Evolutionary conservation across 768 basidiomycete species (phyloP).

Genomic region (Boletus subcaerulescens): DNA sequence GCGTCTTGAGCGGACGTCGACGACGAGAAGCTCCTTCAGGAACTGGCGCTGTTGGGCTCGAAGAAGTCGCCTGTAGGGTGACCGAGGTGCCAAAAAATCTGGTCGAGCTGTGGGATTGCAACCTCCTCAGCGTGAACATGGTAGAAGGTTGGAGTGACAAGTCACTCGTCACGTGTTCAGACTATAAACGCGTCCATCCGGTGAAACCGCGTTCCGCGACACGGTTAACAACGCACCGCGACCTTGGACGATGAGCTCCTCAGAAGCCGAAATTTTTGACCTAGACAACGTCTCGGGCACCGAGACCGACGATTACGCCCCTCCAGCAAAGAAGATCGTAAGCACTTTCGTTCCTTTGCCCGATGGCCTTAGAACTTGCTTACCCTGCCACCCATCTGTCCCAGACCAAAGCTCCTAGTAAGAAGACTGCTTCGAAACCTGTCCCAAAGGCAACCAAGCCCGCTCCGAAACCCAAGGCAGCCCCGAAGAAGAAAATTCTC

Average conservation of each 20-base stretch:
- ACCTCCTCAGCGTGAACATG: slow-evolving; percentile 19
- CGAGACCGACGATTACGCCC: slow-evolving; percentile 68
- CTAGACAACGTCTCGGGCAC: slow-evolving; percentile 53
- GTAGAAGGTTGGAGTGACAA: too few relatives aligned
- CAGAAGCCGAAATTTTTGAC: slow-evolving; percentile 68
- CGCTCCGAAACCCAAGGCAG: slow-evolving; percentile 48
- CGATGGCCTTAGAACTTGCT: slow-evolving; percentile 2
- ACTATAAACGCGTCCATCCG: slow-evolving; percentile 12
- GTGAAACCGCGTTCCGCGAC: slow-evolving; percentile 5
- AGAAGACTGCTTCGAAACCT: slow-evolving; percentile 41
- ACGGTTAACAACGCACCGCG: slow-evolving; percentile 9
- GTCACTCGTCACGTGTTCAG: slow-evolving; percentile 13
- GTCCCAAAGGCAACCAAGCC: slow-evolving; percentile 42
- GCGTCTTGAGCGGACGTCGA: slow-evolving; percentile 24
- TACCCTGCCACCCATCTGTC: slow-evolving; percentile 17
- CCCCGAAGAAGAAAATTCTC: slow-evolving; percentile 68
- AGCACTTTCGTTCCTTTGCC: neutral
- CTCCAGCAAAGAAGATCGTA: slow-evolving; percentile 54
- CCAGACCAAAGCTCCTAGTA: slow-evolving; percentile 37
- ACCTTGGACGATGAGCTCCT: slow-evolving; percentile 59
- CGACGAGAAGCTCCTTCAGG: slow-evolving; percentile 7
- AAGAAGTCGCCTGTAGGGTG: slow-evolving; percentile 7
- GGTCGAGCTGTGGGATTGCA: slow-evolving; percentile 2
- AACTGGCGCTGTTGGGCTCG: neutral
- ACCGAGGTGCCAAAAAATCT: slow-evolving; percentile 7